Percentiles rank a stretch among this genome's conserved stretches.
Conservation (phyloP, 2,329 filamentous ascomycete species). For the Pyrenophora graminea region DNA sequence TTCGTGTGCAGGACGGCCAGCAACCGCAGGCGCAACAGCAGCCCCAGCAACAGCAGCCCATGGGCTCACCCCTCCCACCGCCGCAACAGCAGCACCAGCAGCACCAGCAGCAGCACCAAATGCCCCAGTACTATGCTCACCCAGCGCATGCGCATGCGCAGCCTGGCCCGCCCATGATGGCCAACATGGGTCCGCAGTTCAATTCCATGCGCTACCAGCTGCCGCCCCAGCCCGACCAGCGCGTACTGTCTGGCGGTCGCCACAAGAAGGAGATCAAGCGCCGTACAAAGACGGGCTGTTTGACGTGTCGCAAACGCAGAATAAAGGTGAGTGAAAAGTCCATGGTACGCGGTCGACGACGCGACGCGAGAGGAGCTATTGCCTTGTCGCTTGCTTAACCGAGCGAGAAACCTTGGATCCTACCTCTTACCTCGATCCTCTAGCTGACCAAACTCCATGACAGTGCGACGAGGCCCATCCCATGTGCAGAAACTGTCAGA, state of each 20-base stretch:
- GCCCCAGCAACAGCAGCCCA: slow-evolving; percentile 46
- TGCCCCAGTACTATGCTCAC: slow-evolving; percentile 58
- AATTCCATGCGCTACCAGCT: slow-evolving; percentile 60
- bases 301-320: slow-evolving; percentile 62
- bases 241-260: slow-evolving; percentile 64
- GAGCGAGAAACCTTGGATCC: slow-evolving; percentile 43
- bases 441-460: slow-evolving; percentile 32
- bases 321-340: slow-evolving; percentile 65
- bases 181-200: slow-evolving; percentile 54
- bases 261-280: slow-evolving; percentile 77
- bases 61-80: slow-evolving; percentile 60
- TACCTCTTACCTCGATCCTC: neutral
- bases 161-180: slow-evolving; percentile 57
- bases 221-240: slow-evolving; percentile 55
- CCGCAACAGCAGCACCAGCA: slow-evolving; percentile 49
- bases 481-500: slow-evolving; percentile 86
- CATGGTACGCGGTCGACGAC: slow-evolving; percentile 33
- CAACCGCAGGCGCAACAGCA: slow-evolving; percentile 37
- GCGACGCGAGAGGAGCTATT: slow-evolving; percentile 30
- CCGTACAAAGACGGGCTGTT: slow-evolving; percentile 73
- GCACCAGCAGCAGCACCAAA: slow-evolving; percentile 51
- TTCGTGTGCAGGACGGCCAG: slow-evolving; percentile 55
- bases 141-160: slow-evolving; percentile 42
- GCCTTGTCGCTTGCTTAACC: slow-evolving; percentile 34
- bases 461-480: slow-evolving; percentile 97